Conservation (phyloP, 495 filamentous ascomycete genomes). For the Schizothecium vesticola region DNA sequence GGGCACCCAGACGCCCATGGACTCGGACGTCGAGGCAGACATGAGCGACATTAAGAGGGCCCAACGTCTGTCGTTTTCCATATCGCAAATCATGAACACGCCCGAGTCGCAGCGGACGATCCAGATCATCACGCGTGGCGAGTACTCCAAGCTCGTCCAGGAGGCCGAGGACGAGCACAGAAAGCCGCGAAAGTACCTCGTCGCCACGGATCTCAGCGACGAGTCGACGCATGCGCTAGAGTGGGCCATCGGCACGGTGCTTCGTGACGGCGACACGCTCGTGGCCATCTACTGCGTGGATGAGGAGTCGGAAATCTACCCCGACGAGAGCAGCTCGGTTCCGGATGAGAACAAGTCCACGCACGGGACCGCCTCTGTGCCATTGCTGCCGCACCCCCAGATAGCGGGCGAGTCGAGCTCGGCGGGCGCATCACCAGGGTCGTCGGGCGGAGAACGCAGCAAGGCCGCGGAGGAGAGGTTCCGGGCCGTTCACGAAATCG, state of each 20-base stretch:
- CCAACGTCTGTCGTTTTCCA: slow-evolving; percentile 71
- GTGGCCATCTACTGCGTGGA: slow-evolving; percentile 87
- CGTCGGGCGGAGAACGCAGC: slow-evolving; percentile 39
- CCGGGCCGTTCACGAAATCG: slow-evolving; percentile 69
- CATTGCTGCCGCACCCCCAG: no score
- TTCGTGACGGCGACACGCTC: slow-evolving; percentile 90
- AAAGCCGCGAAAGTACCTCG: slow-evolving; percentile 79
- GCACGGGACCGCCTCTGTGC: slow-evolving; percentile 61
- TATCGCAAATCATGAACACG: slow-evolving; percentile 71
- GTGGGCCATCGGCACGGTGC: slow-evolving; percentile 95
- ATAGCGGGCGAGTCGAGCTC: slow-evolving; percentile 7
- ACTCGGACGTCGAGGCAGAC: slow-evolving; percentile 83
- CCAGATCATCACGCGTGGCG: slow-evolving; percentile 81
- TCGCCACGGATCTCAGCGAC: slow-evolving; percentile 87
- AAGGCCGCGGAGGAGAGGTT: slow-evolving; percentile 70
- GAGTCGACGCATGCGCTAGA: slow-evolving; percentile 92
- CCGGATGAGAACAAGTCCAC: slow-evolving; percentile 55
- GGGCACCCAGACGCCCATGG: slow-evolving; percentile 67
- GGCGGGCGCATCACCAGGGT: slow-evolving; percentile 36
- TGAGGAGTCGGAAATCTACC: slow-evolving; percentile 64
- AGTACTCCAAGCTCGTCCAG: slow-evolving; percentile 66
- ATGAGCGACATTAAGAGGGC: slow-evolving; percentile 77
- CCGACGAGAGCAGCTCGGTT: slow-evolving; percentile 26
- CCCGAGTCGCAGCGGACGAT: slow-evolving; percentile 73
- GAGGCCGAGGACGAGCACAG: slow-evolving; percentile 71